phyloP scores from a whole-genome alignment of 495 filamentous ascomycete genomes.

The Xylaria grammica region DNA sequence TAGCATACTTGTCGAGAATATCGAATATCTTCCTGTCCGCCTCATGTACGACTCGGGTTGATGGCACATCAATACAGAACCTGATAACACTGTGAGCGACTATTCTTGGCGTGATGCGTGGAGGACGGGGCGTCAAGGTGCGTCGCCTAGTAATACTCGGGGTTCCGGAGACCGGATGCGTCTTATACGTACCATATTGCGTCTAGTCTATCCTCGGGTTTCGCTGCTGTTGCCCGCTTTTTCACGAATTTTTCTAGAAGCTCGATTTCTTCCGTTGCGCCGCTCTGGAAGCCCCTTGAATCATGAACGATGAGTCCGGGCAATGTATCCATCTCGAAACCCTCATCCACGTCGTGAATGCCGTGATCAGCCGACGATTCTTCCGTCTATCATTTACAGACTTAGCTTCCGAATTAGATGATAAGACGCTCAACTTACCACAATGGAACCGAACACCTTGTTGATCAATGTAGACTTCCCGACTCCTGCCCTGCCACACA shows the following conservation, averaged over 20 bases:
- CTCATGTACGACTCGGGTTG: slow-evolving; percentile 23
- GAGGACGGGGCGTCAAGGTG: not conserved
- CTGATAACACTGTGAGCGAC: slow-evolving; percentile 1
- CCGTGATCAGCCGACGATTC: slow-evolving; percentile 22
- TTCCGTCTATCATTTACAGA: slow-evolving; percentile 14
- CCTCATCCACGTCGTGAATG: slow-evolving; percentile 23
- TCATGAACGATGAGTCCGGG: slow-evolving; percentile 25
- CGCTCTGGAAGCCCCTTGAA: slow-evolving; percentile 23
- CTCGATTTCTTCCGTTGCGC: slow-evolving; percentile 21
- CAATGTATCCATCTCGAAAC: slow-evolving; percentile 25
- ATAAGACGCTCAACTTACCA: slow-evolving; percentile 8
- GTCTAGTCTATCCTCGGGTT: slow-evolving; percentile 18
- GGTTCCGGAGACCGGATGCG: not conserved
- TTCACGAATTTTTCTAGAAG: slow-evolving; percentile 19
- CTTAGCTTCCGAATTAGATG: not conserved
- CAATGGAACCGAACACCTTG: slow-evolving; percentile 37
- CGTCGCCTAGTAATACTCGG: not conserved
- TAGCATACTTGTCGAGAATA: slow-evolving; percentile 15
- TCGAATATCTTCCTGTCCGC: slow-evolving; percentile 23
- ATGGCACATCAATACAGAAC: slow-evolving; percentile 24
- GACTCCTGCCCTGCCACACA: slow-evolving; percentile 43
- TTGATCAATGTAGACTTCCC: slow-evolving; percentile 46
- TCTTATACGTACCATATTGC: slow-evolving; percentile 22
- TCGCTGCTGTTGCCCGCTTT: slow-evolving; percentile 19
- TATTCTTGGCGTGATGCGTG: not conserved